Conservation (phyloP, 2,329 filamentous ascomycete species). For the Alternaria arbusti region DNA sequence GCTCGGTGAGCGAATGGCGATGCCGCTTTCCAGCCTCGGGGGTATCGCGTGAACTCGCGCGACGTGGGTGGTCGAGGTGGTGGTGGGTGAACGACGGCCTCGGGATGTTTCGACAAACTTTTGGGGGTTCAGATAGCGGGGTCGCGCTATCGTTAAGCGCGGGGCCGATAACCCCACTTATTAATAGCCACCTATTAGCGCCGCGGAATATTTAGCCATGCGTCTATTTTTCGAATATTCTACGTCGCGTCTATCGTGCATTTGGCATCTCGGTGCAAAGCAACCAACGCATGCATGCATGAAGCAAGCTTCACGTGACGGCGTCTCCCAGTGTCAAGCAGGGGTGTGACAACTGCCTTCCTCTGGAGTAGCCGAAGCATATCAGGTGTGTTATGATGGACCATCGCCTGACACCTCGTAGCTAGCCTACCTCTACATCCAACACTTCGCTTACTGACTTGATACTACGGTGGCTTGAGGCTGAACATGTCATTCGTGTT, state of each 20-base stretch:
- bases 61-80: conserved; percentile 5
- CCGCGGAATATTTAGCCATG: conserved; percentile 6
- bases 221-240: conserved; percentile 11
- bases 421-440: background rate
- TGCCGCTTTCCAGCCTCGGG: background rate
- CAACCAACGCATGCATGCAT: conserved; percentile 1
- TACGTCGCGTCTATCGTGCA: conserved; percentile 10
- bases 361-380: background rate
- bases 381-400: background rate
- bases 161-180: conserved; percentile 21
- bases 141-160: conserved; percentile 25
- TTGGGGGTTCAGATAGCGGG: conserved; percentile 15
- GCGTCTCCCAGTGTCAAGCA: background rate
- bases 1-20: conserved; percentile 12
- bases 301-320: conserved; percentile 8
- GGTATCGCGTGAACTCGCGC: conserved; percentile 15
- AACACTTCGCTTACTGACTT: conserved; percentile 16
- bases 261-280: background rate
- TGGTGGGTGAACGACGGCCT: background rate
- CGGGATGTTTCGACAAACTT: conserved; percentile 10
- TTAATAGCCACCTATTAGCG: conserved; percentile 19
- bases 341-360: background rate
- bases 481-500: conserved; percentile 13
- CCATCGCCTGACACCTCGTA: background rate
- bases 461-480: conserved; percentile 17